Evolutionary conservation across 2,329 filamentous ascomycete species (phyloP).

Genomic region (Myotisia sp.): DNA sequence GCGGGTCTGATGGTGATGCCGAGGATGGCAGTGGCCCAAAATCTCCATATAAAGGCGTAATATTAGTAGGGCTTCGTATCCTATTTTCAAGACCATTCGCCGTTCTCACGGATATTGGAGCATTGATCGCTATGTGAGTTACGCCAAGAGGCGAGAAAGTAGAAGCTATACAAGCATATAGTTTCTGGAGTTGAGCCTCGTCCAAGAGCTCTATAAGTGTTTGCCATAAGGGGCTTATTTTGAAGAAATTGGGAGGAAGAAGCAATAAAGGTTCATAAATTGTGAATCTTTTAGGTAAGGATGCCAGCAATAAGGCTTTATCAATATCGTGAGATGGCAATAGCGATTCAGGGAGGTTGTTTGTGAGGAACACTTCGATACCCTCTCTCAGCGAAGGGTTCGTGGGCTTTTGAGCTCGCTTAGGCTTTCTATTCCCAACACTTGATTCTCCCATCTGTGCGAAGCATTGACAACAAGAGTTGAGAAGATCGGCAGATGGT

Average conservation of each 20-base stretch:
- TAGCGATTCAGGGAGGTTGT: constrained; percentile 12
- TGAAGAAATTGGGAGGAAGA: constrained; percentile 37
- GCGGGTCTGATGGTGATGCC: too few species aligned
- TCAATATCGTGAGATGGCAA: constrained; percentile 8
- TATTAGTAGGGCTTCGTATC: constrained; percentile 55
- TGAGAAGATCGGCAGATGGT: too few species aligned
- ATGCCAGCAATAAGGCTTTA: constrained; percentile 7
- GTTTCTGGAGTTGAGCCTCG: constrained; percentile 17
- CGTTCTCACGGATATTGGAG: constrained; percentile 36
- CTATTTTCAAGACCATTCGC: constrained; percentile 44
- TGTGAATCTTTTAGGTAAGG: constrained; percentile 36
- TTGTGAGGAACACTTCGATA: constrained; percentile 20
- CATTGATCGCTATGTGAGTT: constrained; percentile 46
- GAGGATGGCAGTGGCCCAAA: constrained; percentile 45
- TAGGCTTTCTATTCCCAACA: neutral
- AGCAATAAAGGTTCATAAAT: constrained; percentile 46
- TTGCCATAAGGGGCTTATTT: constrained; percentile 17
- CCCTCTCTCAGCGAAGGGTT: constrained; percentile 21
- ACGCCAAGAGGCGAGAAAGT: constrained; percentile 27
- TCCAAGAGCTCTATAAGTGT: constrained; percentile 16
- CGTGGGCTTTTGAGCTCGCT: neutral
- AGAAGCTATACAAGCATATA: constrained; percentile 31
- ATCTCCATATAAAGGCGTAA: constrained; percentile 57
- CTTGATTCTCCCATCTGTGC: neutral
- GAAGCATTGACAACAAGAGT: too few species aligned